Evolutionary conservation across 2,329 filamentous ascomycete species (phyloP).

Genomic region (Massarina eburnea): DNA sequence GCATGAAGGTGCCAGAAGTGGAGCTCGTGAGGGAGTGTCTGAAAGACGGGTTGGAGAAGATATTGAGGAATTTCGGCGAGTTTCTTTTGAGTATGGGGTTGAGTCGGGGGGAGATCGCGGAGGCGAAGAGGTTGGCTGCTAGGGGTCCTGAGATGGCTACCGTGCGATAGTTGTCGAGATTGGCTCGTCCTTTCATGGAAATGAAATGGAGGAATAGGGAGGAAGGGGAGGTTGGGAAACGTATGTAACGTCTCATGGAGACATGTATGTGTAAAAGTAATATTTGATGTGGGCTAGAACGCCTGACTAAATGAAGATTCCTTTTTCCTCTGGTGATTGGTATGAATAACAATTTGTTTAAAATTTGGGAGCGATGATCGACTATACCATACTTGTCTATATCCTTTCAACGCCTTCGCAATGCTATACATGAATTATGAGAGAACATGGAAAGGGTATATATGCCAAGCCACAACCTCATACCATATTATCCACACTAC

Average conservation of each 20-base stretch:
- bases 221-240: too few relatives aligned
- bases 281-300: too few relatives aligned
- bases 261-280: not conserved
- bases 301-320: too few relatives aligned
- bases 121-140: constrained; percentile 48
- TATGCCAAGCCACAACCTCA: not conserved
- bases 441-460: not conserved
- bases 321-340: too few relatives aligned
- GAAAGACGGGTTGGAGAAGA: constrained; percentile 63
- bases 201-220: not conserved
- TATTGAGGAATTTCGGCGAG: constrained; percentile 72
- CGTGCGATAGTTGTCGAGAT: constrained; percentile 4
- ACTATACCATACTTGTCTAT: too few relatives aligned
- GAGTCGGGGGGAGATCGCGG: constrained; percentile 68
- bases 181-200: not conserved
- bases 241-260: too few relatives aligned
- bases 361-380: too few relatives aligned
- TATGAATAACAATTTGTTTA: too few relatives aligned
- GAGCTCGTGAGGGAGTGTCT: constrained; percentile 68
- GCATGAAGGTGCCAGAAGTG: constrained; percentile 62
- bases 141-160: constrained; percentile 27
- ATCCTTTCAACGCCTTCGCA: constrained; percentile 20
- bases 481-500: too few relatives aligned
- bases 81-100: constrained; percentile 73
- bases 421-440: constrained; percentile 11